Conservation (phyloP, 2,329 filamentous ascomycete species). For the Colletotrichum karsti region DNA sequence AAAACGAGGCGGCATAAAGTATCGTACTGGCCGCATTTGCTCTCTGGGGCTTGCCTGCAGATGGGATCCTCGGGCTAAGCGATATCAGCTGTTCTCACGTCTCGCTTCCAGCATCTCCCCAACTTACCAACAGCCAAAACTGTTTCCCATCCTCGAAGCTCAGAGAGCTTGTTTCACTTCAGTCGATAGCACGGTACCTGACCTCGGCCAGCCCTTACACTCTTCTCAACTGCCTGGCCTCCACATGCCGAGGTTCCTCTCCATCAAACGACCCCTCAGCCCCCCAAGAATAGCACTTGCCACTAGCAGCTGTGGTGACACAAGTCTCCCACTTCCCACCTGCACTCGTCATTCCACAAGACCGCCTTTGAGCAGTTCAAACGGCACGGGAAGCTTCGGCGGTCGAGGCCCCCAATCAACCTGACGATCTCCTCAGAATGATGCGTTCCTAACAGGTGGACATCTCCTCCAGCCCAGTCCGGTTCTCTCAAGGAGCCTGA, state of each 20-base stretch:
- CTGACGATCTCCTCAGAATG: neutral
- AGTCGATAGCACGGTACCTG: neutral
- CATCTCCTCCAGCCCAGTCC: neutral
- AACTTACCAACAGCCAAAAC: neutral
- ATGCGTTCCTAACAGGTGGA: neutral
- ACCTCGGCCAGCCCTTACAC: neutral
- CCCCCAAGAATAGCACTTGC: slow-evolving; percentile 12
- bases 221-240: neutral
- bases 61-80: neutral
- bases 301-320: slow-evolving; percentile 12
- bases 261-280: neutral
- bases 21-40: neutral
- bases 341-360: slow-evolving; percentile 1
- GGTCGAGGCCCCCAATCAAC: neutral
- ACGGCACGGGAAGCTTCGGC: slow-evolving; percentile 2
- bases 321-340: slow-evolving; percentile 15
- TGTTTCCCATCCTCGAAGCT: slow-evolving; percentile 19
- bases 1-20: slow-evolving; percentile 25
- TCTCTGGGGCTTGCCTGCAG: neutral
- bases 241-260: slow-evolving; percentile 13
- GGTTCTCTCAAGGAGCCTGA: neutral
- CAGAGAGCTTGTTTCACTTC: slow-evolving; percentile 18
- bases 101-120: slow-evolving; percentile 20
- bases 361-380: neutral
- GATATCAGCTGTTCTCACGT: slow-evolving; percentile 13